Base-by-base conservation (phyloP, 208 protist genomes). In the Crithidia mellificae region DNA sequence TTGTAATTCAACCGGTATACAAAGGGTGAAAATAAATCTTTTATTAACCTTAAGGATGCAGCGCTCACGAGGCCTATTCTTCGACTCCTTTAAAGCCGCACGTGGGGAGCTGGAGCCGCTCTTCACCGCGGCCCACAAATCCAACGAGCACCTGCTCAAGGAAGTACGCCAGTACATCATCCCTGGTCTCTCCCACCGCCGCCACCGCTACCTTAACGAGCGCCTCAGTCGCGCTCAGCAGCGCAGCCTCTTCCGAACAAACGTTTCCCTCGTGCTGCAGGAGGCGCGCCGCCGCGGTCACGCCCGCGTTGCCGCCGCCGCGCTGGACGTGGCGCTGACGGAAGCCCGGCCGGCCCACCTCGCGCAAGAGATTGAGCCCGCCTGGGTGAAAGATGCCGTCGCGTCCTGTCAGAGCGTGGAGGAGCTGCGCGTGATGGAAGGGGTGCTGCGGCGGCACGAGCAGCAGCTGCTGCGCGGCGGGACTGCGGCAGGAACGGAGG, bases 381-480 rank as follows among this genome's bases (percentile, higher is more conserved):
- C 64, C 8, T 95, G 90, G 85, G 63, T 87, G 2, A 89, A 83
- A 61, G 87, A 90, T 55, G 90, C 85, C 3, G 51, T 91, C 34
- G 78, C 77, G 1, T 62, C 85, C 14, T 93, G 87, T 63, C 51
- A 44, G 22, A 83, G 39, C 14, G 29, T 72, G 1, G 77, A 72
- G 63, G 83, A 91, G 71, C 63, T 91, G 69, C 77, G 59, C 0
- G 30, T 30, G 30, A 67, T 95, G 44, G 70, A 88, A 20, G 49
- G 30, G 12, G 22, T 78, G 20, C 59, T 92, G 59, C 76, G 50
- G 30, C 38, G 27, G 44, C 56, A 72, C 25, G 65, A 75, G 55
- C 61, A 52, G 41, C 57, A 55, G 44, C 43, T 75, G n/a, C 54
- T 68, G 22, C 38, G 36, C 20, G 63, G 70, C 27, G 70, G 70